phyloP scores from a whole-genome alignment of 2,329 filamentous ascomycete genomes.

The Aulographum hederae region DNA sequence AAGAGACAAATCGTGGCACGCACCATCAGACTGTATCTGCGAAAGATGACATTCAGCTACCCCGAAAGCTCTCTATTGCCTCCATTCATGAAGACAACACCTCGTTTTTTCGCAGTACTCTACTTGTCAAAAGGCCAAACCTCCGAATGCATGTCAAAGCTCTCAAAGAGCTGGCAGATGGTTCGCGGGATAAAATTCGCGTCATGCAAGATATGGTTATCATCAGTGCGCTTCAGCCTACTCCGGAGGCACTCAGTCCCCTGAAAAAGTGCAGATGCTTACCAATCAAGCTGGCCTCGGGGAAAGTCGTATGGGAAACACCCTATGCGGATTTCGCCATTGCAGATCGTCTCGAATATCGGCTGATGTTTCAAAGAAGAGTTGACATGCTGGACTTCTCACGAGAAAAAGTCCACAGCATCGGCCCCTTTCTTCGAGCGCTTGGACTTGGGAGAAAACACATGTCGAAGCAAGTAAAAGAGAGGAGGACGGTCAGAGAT shows the following conservation, averaged over 20 bases:
- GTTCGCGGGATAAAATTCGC: slow-evolving; percentile 1
- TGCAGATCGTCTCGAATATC: slow-evolving; percentile 4
- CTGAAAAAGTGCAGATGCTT: slow-evolving; percentile 1
- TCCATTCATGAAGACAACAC: neutral
- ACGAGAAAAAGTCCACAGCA: slow-evolving; percentile 4
- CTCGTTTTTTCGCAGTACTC: slow-evolving; percentile 3
- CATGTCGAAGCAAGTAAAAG: slow-evolving; percentile 3
- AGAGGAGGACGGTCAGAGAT: slow-evolving; percentile 3
- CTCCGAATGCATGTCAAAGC: slow-evolving; percentile 4
- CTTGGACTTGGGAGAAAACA: slow-evolving; percentile 3
- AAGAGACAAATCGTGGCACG: slow-evolving; percentile 3
- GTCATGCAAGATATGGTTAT: slow-evolving; percentile 3
- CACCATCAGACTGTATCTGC: slow-evolving; percentile 5
- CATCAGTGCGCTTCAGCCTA: slow-evolving; percentile 4
- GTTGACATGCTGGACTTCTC: slow-evolving; percentile 3
- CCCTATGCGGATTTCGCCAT: slow-evolving; percentile 3
- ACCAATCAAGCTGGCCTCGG: slow-evolving; percentile 1
- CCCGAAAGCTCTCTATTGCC: slow-evolving; percentile 4
- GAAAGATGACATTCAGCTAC: slow-evolving; percentile 3
- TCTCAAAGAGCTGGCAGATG: neutral
- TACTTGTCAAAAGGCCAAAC: slow-evolving; percentile 2
- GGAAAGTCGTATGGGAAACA: slow-evolving; percentile 1
- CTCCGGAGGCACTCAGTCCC: neutral
- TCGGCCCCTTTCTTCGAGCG: slow-evolving; percentile 1
- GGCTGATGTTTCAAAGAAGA: slow-evolving; percentile 1